Conservation (phyloP, 352 stramenopile species). For the Pythium dissotocum region DNA sequence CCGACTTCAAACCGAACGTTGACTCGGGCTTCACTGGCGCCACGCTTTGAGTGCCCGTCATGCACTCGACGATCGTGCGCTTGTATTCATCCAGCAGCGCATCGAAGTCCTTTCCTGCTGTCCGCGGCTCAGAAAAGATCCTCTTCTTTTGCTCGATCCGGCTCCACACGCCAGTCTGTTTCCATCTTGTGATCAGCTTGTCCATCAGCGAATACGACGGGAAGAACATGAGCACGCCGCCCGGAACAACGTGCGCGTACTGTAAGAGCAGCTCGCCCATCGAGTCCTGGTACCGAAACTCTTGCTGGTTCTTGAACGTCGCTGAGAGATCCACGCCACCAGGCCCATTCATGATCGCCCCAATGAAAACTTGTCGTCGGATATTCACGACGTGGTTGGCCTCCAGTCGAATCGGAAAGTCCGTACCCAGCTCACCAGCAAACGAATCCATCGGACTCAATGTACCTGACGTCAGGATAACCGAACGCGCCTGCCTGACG, state of each 20-base stretch:
- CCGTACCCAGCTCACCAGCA: conserved; percentile 71
- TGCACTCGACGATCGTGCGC: conserved; percentile 35
- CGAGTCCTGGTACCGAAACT: conserved; percentile 78
- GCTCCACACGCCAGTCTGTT: conserved; percentile 60
- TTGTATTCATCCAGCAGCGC: conserved; percentile 77
- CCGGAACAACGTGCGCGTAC: conserved; percentile 67
- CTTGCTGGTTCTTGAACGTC: conserved; percentile 83
- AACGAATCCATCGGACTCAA: conserved; percentile 90
- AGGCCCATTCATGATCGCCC: conserved; percentile 66
- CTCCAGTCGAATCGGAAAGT: conserved; percentile 82
- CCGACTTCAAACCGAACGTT: conserved; percentile 2
- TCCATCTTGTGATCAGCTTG: conserved; percentile 68
- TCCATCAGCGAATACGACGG: conserved; percentile 83
- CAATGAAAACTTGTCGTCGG: conserved; percentile 83
- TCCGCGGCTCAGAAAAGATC: conserved; percentile 69
- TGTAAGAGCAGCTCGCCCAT: conserved; percentile 75
- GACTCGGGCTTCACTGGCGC: not conserved
- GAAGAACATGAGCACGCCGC: conserved; percentile 87
- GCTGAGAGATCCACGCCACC: conserved; percentile 70
- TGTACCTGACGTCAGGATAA: conserved; percentile 85
- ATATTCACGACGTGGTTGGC: conserved; percentile 89
- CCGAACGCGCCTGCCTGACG: conserved; percentile 54
- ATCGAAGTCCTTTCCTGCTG: conserved; percentile 83
- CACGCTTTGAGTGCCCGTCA: not conserved
- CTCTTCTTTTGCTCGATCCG: conserved; percentile 64